Evolutionary conservation across 306 rosid species (phyloP).

Genomic region (Lathyrus tuberosus): DNA sequence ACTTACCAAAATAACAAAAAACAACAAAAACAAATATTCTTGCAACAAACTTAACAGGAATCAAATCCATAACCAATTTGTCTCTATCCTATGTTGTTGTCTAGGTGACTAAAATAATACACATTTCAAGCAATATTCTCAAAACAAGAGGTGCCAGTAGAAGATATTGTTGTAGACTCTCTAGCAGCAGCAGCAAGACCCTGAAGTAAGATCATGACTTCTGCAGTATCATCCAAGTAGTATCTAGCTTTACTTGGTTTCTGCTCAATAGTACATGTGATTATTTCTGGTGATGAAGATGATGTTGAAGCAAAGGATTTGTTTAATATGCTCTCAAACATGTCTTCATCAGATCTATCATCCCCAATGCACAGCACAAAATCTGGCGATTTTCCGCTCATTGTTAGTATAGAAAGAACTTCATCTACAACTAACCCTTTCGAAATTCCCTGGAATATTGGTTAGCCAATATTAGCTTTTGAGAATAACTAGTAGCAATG

Average conservation of each 20-base stretch:
- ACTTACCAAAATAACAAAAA: neutral
- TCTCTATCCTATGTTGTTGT: conserved; percentile 34
- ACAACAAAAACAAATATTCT: too few relatives aligned
- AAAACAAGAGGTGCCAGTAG: conserved; percentile 43
- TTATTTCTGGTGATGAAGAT: conserved; percentile 58
- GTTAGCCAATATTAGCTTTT: conserved; percentile 20
- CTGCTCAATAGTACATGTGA: conserved; percentile 92
- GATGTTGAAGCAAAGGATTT: conserved; percentile 44
- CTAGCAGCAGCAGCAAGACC: conserved; percentile 60
- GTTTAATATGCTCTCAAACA: conserved; percentile 67
- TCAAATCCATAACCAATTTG: conserved; percentile 26
- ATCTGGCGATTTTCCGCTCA: conserved; percentile 34
- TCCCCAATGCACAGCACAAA: conserved; percentile 53
- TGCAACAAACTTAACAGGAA: neutral
- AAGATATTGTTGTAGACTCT: conserved; percentile 36
- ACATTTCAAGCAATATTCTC: conserved; percentile 46
- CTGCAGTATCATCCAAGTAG: conserved; percentile 75
- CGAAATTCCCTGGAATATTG: conserved; percentile 45
- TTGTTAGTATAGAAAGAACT: conserved; percentile 40
- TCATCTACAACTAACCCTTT: conserved; percentile 48
- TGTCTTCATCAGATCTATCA: conserved; percentile 54
- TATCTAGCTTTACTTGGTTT: conserved; percentile 95
- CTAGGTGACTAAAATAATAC: neutral
- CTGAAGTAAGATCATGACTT: conserved; percentile 64
- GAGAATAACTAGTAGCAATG: conserved; percentile 1